Evolutionary conservation across 345 rosid species (phyloP), one percentile per base, ranked within the genome.

Genomic region (Euphorbia tirucalli): DNA sequence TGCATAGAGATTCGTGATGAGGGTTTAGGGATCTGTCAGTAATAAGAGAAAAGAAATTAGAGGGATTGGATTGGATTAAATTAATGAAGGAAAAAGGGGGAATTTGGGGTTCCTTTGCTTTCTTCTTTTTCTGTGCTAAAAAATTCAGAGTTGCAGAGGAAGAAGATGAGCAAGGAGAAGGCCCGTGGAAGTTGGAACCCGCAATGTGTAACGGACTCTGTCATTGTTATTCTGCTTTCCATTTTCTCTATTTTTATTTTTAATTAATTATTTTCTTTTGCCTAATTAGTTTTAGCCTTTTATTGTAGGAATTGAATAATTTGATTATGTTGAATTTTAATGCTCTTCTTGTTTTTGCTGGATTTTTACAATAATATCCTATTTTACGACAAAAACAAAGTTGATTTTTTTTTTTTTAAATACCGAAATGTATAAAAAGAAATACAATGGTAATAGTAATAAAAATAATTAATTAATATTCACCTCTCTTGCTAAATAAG

Each of bases 141-240:
- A n/a, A 60, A 13, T 44, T 31, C 21, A 30, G 56, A 44, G 31
- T 71, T 28, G 35, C 74, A 69, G 75, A 69, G 28, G 61, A 37
- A 43, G 55, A 22, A 55, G 57, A 59, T 44, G 60, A 49, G 30
- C 77, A 71, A 64, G 87, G 79, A 52, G 85, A 79, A 80, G 66
- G 63, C 78, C 83, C 61, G 66, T 66, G 86, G n/a, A n/a, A n/a
- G n/a, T n/a, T n/a, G 86, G 84, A 79, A 85, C 88, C 86, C 86
- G 84, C 85, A 84, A 86, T 75, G 7, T 67, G 70, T 10, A 65
- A 74, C 75, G 77, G 75, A 74, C 71, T 44, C 58, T 21, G 28
- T 55, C 70, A 75, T 65, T 32, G 71, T 69, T 35, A 46, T 62
- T 60, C 3, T 66, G 52, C 24, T 0, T 32, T 56, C 66, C 46